phyloP scores from a whole-genome alignment of 2,329 filamentous ascomycete species.

The Talaromyces atroroseus region DNA sequence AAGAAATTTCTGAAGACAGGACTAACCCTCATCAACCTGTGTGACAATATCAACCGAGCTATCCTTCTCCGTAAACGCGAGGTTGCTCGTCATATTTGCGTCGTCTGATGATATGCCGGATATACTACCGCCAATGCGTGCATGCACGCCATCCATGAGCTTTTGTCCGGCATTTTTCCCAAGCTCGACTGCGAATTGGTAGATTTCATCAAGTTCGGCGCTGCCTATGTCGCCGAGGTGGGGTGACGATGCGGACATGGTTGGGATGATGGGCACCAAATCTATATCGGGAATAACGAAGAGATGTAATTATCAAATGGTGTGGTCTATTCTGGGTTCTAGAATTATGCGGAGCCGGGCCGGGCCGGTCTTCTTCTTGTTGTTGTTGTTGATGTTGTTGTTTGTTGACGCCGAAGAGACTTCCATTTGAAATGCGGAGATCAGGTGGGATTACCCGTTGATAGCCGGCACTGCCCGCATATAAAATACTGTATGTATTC shows the following conservation, averaged over 20 bases:
- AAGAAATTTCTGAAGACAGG: background rate
- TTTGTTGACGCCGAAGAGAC: background rate
- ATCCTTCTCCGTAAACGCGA: conserved; percentile 60
- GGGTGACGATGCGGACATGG: conserved; percentile 2
- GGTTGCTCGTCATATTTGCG: conserved; percentile 21
- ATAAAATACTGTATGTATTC: no score
- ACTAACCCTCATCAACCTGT: conserved; percentile 63
- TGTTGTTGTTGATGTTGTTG: background rate
- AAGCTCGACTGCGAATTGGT: conserved; percentile 64
- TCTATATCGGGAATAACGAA: background rate
- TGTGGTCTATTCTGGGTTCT: background rate
- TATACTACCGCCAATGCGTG: conserved; percentile 43
- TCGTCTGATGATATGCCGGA: background rate
- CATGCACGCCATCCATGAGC: conserved; percentile 59
- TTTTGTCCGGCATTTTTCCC: conserved; percentile 65
- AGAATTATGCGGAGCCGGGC: background rate
- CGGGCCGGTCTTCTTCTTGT: no score
- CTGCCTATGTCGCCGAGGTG: background rate
- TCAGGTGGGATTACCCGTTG: background rate
- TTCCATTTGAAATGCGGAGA: background rate
- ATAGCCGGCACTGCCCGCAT: background rate
- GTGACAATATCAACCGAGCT: conserved; percentile 74
- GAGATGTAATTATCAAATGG: background rate
- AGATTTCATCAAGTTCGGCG: conserved; percentile 54
- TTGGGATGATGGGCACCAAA: background rate